phyloP scores from a whole-genome alignment of 2,329 filamentous ascomycete species.

The Zasmidium citrigriseum region DNA sequence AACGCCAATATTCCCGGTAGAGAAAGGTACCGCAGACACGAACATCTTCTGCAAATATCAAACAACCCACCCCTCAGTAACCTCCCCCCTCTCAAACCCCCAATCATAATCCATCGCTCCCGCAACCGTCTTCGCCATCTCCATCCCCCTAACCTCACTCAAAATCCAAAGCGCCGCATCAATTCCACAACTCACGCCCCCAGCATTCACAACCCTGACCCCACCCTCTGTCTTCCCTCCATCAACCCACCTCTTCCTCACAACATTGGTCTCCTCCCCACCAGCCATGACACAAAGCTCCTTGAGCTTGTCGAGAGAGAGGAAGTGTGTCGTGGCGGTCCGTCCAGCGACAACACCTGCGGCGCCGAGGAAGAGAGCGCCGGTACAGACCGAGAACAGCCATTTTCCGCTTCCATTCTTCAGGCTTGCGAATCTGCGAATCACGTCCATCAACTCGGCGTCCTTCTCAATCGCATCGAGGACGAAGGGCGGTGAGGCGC shows the following conservation, averaged over 20 bases:
- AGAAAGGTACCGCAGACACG: too few species aligned
- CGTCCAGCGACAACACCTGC: constrained; percentile 5
- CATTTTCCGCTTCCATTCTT: not conserved
- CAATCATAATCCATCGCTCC: constrained; percentile 20
- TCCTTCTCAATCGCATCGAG: constrained; percentile 10
- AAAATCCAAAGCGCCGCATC: constrained; percentile 18
- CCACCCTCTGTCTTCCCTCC: constrained; percentile 8
- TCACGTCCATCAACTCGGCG: not conserved
- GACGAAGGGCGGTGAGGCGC: constrained; percentile 1
- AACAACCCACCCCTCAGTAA: constrained; percentile 11
- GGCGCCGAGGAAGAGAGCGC: constrained; percentile 10
- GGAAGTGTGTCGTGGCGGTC: constrained; percentile 16
- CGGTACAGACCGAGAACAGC: constrained; percentile 17
- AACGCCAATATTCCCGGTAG: too few species aligned
- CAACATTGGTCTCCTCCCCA: constrained; percentile 7
- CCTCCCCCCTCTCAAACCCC: constrained; percentile 11
- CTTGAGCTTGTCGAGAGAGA: constrained; percentile 5
- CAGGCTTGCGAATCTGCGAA: constrained; percentile 5
- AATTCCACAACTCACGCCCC: constrained; percentile 20
- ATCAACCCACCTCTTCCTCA: constrained; percentile 15
- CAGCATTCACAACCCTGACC: constrained; percentile 12
- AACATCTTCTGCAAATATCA: too few species aligned
- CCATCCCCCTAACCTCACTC: constrained; percentile 5
- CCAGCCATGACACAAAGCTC: constrained; percentile 6
- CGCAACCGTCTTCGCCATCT: constrained; percentile 20